phyloP scores from a whole-genome alignment of 2,329 filamentous ascomycete species.

The Xylariaceae sp. region DNA sequence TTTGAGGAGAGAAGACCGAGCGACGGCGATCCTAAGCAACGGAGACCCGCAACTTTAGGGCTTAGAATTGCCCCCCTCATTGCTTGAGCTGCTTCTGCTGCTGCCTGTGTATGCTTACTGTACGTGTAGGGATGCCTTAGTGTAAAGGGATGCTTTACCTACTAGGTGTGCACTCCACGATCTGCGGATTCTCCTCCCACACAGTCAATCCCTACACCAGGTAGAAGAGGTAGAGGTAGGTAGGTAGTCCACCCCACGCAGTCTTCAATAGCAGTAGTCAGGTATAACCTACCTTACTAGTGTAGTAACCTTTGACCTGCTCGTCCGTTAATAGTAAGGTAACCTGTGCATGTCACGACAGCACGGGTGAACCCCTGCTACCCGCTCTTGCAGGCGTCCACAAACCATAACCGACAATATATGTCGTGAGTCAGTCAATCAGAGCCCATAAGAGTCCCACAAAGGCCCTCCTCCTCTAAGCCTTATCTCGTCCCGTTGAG shows the following conservation, averaged over 20 bases:
- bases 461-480: not conserved
- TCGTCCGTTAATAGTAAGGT: conserved; percentile 23
- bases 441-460: conserved; percentile 6
- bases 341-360: conserved; percentile 29
- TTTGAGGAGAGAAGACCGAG: conserved; percentile 15
- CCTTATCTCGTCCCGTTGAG: conserved; percentile 4
- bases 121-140: conserved; percentile 19
- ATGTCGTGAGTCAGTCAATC: conserved; percentile 13
- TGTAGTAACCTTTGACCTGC: conserved; percentile 13
- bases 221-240: not conserved
- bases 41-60: conserved; percentile 18
- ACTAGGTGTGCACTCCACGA: conserved; percentile 33
- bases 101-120: conserved; percentile 8
- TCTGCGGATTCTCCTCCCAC: conserved; percentile 24
- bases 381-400: conserved; percentile 38
- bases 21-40: conserved; percentile 14
- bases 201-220: conserved; percentile 9
- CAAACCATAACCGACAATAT: conserved; percentile 18
- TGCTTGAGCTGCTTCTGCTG: conserved; percentile 15
- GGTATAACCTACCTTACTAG: conserved; percentile 5
- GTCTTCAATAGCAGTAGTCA: conserved; percentile 9
- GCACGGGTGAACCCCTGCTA: conserved; percentile 36
- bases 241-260: conserved; percentile 14
- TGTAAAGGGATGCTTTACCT: conserved; percentile 20
- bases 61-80: conserved; percentile 22